Base-by-base conservation (phyloP, 805 yeast species). In the Schwanniomyces vanrijiae region DNA sequence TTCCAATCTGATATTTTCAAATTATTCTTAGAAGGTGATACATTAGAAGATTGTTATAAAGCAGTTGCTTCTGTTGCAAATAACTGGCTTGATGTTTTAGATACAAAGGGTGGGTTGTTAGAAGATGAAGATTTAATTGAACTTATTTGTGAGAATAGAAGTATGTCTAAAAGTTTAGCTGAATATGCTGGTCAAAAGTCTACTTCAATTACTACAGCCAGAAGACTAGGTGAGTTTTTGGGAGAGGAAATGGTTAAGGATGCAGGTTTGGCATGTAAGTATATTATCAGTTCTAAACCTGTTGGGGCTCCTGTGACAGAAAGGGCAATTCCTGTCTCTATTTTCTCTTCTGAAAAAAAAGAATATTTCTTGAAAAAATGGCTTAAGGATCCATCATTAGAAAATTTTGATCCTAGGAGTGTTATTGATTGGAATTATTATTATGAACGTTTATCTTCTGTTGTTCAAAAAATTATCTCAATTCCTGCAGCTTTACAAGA, bases 191-290 rank as follows among this genome's bases (percentile, higher is more conserved):
- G 78, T 22, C 97, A 90, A 61, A 94, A 95, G 60, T 89, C 97
- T 0, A 90, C 98, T 0, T 89, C 98, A 0, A 92, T 95, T 53
- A 90, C 98, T 0, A 94, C 99, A 0, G 99, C 99, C 0, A 83
- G 78, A 53, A 78, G 99, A 58, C 72, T 94, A 44, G 97, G 97
- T 48, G 97, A 94, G 56, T 92, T 94, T 62, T 75, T 94, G 55
- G 99, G 99, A 11, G 90, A 86, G 52, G 96, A 90, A 55, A 92
- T 92, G 96, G 95, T 90, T 2, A 91, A 90, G 58, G 98, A 90
- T 66, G 90, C 91, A 49, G 98, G 99, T 51, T 78, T 94, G 50
- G 96, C 96, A 5, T 92, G 97, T 69, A 90, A 90, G 65, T 94
- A 90, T 69, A 85, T 94, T 64, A 91, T 94, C 53, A 84, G 97